Base-by-base conservation (phyloP, 805 yeast species). In the Barnettozyma pratensis region DNA sequence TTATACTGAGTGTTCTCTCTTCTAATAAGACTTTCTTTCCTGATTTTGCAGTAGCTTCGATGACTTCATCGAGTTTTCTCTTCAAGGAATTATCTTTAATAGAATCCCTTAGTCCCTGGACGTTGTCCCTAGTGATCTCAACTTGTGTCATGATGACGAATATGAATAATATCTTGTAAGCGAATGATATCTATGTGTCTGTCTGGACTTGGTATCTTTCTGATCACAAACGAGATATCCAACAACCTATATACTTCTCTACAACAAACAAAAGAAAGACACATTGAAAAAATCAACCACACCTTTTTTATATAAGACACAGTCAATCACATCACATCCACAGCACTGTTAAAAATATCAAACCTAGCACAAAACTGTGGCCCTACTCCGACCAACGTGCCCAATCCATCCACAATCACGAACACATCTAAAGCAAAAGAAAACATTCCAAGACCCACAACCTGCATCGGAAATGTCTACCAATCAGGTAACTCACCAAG, bases 1-100 rank as follows among this genome's bases (percentile, higher is more conserved):
- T 48, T 7, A 57, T 42, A 36, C 61, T 58, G 7, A 42, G 28
- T 7, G 62, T 52, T 38, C 62, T 55, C n/a, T 54, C 61, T 5
- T 55, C 58, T 5, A 38, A 8, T 8, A 11, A 8, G 12, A 29
- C 37, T 29, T 32, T 36, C n/a, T 47, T 42, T 8, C 34, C 19
- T 4, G 36, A 19, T 4, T 32, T 30, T 11, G 25, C 42, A 7
- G 42, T 4, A 12, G 10, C n/a, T 27, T 27, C 14, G 6, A 37
- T 10, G 14, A 44, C 41, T 28, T 41, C 27, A 10, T 45, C 34
- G 4, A 48, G 12, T 37, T 57, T 59, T 49, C 61, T 56, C 54
- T 59, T 58, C 14, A 56, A 50, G 11, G 27, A n/a, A n/a, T 19
- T 29, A 10, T 4, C 31, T 42, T 32, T 14, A 8, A 9, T 37